Evolutionary conservation across 139 green algal species (phyloP), one percentile per base, ranked within the genome.

Genomic region (Coccomyxa sp.): DNA sequence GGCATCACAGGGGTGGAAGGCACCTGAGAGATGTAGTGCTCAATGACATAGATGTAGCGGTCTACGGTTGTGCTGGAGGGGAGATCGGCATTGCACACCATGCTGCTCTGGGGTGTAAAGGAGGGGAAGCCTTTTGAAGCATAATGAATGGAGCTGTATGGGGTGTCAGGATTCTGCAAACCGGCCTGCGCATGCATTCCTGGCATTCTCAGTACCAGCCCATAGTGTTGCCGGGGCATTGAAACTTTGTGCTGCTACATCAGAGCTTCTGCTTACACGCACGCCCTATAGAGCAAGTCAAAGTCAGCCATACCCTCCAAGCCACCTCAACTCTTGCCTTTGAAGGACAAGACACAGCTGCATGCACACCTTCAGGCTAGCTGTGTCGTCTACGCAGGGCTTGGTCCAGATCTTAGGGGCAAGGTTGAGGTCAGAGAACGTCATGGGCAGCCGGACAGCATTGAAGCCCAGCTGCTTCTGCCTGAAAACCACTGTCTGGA

Each of bases 391-490:
- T 10, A 12, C 44, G 70, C 70, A 74, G 1, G 70, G 34, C 33
- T 31, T 50, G 33, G 70, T 74, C 70, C 36, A 44, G 14, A 27
- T 50, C 70, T 74, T 74, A 34, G 70, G 33, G 12, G 70, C 16
- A 33, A 74, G 36, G 18, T 41, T 44, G 24, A 74, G 70, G 70
- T 74, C 70, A 35, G 70, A 41, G 36, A 74, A 74, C 2, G 24
- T 74, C 29, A 78, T 69, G n/a, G 74, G 74, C 41, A 78, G 41
- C 12, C 74, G 74, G 10, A 78, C 50, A 33, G 55, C 41, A 39
- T 78, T 78, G 74, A 78, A 78, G 10, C 74, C 74, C 44, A 78
- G 74, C n/a, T 72, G 74, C 41, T 68, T 12, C 74, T 70, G 44
- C 16, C 74, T 39, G 74, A 69, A 78, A 12, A 78, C 74, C 10